Base-by-base conservation (phyloP, 768 basidiomycete genomes). In the Cantharellus anzutake region DNA sequence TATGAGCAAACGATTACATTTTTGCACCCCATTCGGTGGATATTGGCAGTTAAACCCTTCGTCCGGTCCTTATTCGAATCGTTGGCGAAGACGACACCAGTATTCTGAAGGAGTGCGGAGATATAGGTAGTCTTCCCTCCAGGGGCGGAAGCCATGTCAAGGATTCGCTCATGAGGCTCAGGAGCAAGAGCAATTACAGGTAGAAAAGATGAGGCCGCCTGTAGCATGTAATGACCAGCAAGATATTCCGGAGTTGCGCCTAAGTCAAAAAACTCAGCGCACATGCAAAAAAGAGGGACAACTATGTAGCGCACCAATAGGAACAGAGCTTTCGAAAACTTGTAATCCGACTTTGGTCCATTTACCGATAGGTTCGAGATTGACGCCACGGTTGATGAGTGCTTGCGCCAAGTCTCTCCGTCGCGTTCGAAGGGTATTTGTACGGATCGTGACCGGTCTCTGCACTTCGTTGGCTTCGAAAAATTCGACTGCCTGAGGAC, bases 271-370 rank as follows among this genome's bases (percentile, higher is more conserved):
- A 11, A 11, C 35, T 41, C 40, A 48, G 41, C 37, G 60, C 37
- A 56, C 48, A 51, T 2, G 42, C 16, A 16, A 14, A 44, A 51
- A 59, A 20, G 41, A 55, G 39, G 29, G 41, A 41, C 42, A 4
- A 14, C 4, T 14, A 34, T 34, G 20, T 53, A 20, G 62, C 67
- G 57, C 66, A 80, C 89, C 94, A 63, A 99, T 89, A 0, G 96
- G 96, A 2, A 99, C 92, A 62, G 80, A 83, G 64, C 86, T 89
- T 72, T 97, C 94, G 69, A 98, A 98, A 2, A 99, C 86, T 70
- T 98, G 96, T n/a, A 99, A 77, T 14, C 96, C 96, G 63, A 97
- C 93, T 67, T 97, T 98, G 38, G 89, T 89, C 96, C 96, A 98
- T 73, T 98, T 98, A 39, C 94, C 96, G 64, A 99, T 93, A 29